Conservation (phyloP, 225 moss, liverwort and hornwort genomes). For the Ulota crispa region DNA sequence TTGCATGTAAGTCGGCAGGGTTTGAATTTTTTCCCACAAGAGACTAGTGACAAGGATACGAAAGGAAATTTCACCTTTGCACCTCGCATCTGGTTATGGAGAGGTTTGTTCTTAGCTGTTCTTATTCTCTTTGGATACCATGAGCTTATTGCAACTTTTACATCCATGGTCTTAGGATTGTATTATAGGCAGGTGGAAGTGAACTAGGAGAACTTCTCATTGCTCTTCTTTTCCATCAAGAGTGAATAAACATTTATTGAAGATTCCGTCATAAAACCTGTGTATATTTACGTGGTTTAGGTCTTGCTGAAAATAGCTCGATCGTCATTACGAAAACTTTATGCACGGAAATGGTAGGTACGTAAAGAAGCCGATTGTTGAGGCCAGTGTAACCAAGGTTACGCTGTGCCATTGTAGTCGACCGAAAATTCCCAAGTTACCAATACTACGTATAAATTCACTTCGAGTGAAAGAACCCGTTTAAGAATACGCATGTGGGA, state of each 20-base stretch:
- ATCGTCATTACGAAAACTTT: neutral
- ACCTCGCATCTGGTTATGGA: slow-evolving; percentile 67
- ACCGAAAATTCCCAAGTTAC: neutral
- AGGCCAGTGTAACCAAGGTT: neutral
- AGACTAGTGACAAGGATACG: slow-evolving; percentile 53
- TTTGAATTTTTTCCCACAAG: slow-evolving; percentile 41
- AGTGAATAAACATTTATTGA: neutral
- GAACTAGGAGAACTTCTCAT: neutral
- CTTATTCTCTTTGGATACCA: neutral
- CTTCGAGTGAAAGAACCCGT: neutral
- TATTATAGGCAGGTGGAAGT: neutral
- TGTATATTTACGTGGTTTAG: neutral
- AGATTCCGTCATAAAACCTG: neutral
- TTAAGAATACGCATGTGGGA: neutral
- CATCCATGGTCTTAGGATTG: neutral
- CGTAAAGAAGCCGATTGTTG: neutral
- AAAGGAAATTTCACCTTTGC: slow-evolving; percentile 57
- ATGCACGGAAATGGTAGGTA: neutral
- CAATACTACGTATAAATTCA: neutral
- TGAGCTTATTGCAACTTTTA: neutral
- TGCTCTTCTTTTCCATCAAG: neutral
- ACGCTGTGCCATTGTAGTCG: neutral
- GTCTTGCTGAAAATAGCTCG: neutral
- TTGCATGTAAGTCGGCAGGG: slow-evolving; percentile 26
- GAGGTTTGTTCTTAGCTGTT: slow-evolving; percentile 36